phyloP scores from a whole-genome alignment of 2,329 filamentous ascomycete genomes.

The Emergomyces africanus region DNA sequence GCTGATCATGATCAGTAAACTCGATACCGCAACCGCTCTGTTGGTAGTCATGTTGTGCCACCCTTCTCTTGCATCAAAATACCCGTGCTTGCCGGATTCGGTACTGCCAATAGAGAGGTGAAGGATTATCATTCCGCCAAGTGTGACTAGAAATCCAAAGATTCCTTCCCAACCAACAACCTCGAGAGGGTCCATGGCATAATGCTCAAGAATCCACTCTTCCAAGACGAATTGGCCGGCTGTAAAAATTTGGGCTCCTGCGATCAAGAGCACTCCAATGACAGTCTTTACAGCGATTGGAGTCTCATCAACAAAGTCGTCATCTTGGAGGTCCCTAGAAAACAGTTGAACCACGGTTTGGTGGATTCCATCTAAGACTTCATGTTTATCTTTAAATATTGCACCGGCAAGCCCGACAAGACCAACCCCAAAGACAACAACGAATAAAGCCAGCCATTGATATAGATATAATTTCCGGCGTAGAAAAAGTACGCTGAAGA shows the following conservation, averaged over 20 bases:
- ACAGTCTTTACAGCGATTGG: slow-evolving; percentile 55
- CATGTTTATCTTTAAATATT: slow-evolving; percentile 53
- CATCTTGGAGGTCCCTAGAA: slow-evolving; percentile 31
- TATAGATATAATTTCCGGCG: slow-evolving; percentile 67
- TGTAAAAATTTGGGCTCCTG: slow-evolving; percentile 90
- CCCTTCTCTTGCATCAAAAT: slow-evolving; percentile 83
- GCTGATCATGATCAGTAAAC: slow-evolving; percentile 87
- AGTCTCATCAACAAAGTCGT: slow-evolving; percentile 31
- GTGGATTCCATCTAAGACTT: slow-evolving; percentile 17
- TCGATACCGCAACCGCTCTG: slow-evolving; percentile 58
- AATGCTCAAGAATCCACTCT: slow-evolving; percentile 77
- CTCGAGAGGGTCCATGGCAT: slow-evolving; percentile 69
- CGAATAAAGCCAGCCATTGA: slow-evolving; percentile 80
- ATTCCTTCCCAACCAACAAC: slow-evolving; percentile 95
- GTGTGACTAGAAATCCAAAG: slow-evolving; percentile 74
- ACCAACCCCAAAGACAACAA: slow-evolving; percentile 79
- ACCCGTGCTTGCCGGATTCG: slow-evolving; percentile 59
- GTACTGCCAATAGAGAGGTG: slow-evolving; percentile 67
- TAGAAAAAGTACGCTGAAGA: slow-evolving; percentile 89
- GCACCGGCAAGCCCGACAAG: slow-evolving; percentile 82
- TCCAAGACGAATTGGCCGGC: slow-evolving; percentile 93
- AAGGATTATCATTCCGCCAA: slow-evolving; percentile 65
- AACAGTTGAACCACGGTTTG: slow-evolving; percentile 17
- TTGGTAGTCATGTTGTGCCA: slow-evolving; percentile 67
- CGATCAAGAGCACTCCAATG: slow-evolving; percentile 79